Conservation (phyloP, 345 rosid species). For the Dipteronia dyeriana region DNA sequence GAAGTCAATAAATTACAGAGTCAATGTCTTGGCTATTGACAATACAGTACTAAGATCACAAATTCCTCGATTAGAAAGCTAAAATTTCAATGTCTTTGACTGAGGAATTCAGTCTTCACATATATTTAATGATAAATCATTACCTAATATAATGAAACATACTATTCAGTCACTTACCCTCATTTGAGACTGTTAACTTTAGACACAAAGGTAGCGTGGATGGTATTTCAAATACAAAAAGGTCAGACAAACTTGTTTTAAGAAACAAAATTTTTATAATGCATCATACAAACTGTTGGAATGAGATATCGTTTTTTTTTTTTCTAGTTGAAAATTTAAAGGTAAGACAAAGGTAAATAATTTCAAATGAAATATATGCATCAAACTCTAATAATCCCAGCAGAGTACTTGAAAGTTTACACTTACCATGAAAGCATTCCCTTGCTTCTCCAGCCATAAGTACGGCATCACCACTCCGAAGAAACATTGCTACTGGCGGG, state of each 20-base stretch:
- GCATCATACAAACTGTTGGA: neutral
- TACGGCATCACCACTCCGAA: constrained; percentile 88
- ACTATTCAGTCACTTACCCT: neutral
- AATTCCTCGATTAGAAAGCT: too few relatives aligned
- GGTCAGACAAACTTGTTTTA: too few relatives aligned
- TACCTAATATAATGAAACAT: neutral
- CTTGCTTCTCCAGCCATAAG: constrained; percentile 97
- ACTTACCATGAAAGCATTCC: constrained; percentile 87
- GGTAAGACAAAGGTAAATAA: neutral
- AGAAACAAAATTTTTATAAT: neutral
- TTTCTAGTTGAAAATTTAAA: neutral
- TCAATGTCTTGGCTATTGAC: neutral
- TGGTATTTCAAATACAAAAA: neutral
- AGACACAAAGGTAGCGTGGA: neutral
- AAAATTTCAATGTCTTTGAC: neutral
- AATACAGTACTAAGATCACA: neutral
- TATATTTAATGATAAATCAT: neutral
- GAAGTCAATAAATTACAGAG: neutral
- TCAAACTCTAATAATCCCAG: neutral
- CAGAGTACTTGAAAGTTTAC: neutral
- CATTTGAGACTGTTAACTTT: neutral
- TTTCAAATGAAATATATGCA: neutral
- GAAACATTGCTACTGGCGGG: constrained; percentile 82
- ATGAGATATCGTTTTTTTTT: too few relatives aligned
- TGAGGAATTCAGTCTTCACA: neutral